Base-by-base conservation (phyloP, 305 asterid species). In the Solanum hybrid region DNA sequence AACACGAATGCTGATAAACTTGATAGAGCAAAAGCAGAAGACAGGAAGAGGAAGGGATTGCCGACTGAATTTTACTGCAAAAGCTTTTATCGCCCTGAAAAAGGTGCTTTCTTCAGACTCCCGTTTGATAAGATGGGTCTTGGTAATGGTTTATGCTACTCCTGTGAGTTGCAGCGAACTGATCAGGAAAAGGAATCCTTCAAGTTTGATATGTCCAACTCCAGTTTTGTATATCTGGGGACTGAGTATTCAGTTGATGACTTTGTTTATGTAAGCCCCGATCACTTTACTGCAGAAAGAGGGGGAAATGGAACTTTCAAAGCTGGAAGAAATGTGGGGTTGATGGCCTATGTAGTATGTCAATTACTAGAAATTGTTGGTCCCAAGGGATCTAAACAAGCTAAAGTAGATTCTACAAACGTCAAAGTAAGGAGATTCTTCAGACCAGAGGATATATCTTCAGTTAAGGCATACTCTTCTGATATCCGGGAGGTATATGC, bases 271-370 rank as follows among this genome's bases (percentile, higher is more conserved):
- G 96, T 96, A 88, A 93, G 95, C 87, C 98, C 98, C 16, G 91
- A 92, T 92, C 91, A 93, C 93, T 94, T 96, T 92, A 92, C 90
- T 77, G 87, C 93, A 73, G 96, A 93, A 91, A 94, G 88, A 92
- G 87, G 12, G 80, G 98, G 93, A 86, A 88, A 90, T 90, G 98
- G 92, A 92, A 90, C 92, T 86, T 92, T 92, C 91, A 96, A 96
- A 93, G 93, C 97, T 35, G 99, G 99, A 87, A 96, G 97, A 92
- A 97, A 97, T 92, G 99, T 97, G 84, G 99, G 99, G 60, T 90
- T 97, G 91, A 96, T 92, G 93, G 95, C 98, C 34, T 93, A 94
- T 91, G 97, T 91, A 82, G 88, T 97, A 78, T 96, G 98, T 90
- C 98, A 96, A 91, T 91, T 97, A 90, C 94, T 96, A 88, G 98